phyloP scores from a whole-genome alignment of 805 yeast genomes.

The Cyberlindnera euphorbiae region DNA sequence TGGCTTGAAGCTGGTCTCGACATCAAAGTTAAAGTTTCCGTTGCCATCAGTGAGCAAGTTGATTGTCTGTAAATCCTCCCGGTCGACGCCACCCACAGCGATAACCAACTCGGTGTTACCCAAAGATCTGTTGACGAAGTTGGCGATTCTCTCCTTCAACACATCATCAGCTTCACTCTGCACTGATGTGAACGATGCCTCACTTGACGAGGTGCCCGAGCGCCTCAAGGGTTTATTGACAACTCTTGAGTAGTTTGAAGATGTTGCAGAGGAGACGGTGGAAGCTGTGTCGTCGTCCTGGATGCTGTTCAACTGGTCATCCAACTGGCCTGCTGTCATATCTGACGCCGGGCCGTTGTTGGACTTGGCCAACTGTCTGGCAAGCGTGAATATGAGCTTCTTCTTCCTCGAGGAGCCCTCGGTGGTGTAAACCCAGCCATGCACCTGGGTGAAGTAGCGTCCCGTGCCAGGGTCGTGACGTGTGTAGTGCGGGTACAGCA shows the following conservation, averaged over 20 bases:
- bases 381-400: slow-evolving; percentile 59
- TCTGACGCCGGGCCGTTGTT: slow-evolving; percentile 20
- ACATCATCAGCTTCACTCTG: slow-evolving; percentile 36
- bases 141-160: slow-evolving; percentile 60
- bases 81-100: slow-evolving; percentile 48
- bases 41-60: slow-evolving; percentile 50
- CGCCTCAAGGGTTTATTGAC: slow-evolving; percentile 5
- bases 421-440: slow-evolving; percentile 68
- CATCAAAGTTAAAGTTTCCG: slow-evolving; percentile 58
- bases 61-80: slow-evolving; percentile 28
- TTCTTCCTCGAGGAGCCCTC: slow-evolving; percentile 71
- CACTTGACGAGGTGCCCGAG: slow-evolving; percentile 10
- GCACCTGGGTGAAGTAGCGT: slow-evolving; percentile 52
- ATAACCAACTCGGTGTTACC: slow-evolving; percentile 51
- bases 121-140: slow-evolving; percentile 65
- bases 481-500: slow-evolving; percentile 55
- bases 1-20: slow-evolving; percentile 59
- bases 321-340: slow-evolving; percentile 31
- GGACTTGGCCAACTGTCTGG: slow-evolving; percentile 56
- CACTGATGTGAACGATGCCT: slow-evolving; percentile 4
- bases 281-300: slow-evolving; percentile 25
- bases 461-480: slow-evolving; percentile 28
- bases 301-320: slow-evolving; percentile 30
- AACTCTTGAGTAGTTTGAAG: slow-evolving; percentile 4
- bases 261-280: slow-evolving; percentile 14